Conservation (phyloP, 768 basidiomycete species). For the Kwoniella shandongensis region DNA sequence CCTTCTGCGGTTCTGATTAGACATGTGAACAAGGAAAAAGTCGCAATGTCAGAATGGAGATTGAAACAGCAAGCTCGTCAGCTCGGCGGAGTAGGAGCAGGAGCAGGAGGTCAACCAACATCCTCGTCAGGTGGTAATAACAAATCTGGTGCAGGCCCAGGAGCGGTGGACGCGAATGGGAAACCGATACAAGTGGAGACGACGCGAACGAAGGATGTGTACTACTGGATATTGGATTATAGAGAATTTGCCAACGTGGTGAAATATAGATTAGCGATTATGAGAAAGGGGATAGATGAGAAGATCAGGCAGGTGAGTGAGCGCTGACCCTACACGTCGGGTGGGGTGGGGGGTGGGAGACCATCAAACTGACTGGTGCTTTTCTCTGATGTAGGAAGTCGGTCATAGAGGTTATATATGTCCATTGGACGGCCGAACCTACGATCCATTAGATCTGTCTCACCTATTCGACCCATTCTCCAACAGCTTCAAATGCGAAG, state of each 20-base stretch:
- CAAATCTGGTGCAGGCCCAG: conserved; percentile 2
- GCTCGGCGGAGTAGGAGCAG: not conserved
- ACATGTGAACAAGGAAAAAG: conserved; percentile 46
- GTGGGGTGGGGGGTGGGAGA: not conserved
- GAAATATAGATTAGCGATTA: conserved; percentile 93
- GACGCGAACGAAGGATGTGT: conserved; percentile 72
- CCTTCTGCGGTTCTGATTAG: conserved; percentile 17
- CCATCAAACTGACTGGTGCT: not conserved
- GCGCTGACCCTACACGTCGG: too few species aligned
- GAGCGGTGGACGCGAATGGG: conserved; percentile 22
- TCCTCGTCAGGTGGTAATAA: not conserved
- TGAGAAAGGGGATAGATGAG: conserved; percentile 85
- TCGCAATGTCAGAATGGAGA: conserved; percentile 38
- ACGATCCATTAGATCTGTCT: conserved; percentile 80
- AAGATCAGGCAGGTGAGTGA: conserved; percentile 76
- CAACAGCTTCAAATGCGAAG: conserved; percentile 76
- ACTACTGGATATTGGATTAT: conserved; percentile 97
- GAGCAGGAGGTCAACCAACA: not conserved
- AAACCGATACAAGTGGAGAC: conserved; percentile 10
- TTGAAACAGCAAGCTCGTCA: conserved; percentile 12
- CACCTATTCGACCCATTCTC: conserved; percentile 71
- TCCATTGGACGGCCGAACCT: conserved; percentile 78
- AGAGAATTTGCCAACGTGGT: conserved; percentile 94
- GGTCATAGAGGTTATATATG: conserved; percentile 98
- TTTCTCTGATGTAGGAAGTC: conserved; percentile 66